A percentile compares a stretch with the other conserved stretches of the same genome.
phyloP scores from a whole-genome alignment of 2,329 filamentous ascomycete genomes.

The Ophiostoma novo-ulmi region DNA sequence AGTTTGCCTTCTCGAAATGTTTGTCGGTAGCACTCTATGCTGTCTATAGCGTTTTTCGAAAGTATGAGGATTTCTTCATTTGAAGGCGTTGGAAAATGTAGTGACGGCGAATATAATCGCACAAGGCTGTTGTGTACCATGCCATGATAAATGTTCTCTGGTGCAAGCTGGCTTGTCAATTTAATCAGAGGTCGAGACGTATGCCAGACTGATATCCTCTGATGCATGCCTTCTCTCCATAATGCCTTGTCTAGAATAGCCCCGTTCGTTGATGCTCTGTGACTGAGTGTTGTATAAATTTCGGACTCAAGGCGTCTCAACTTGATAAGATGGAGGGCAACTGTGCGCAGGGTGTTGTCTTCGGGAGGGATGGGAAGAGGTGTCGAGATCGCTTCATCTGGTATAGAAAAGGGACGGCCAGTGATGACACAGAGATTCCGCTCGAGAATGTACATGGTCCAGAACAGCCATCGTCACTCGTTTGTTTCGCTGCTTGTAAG shows the following conservation, averaged over 20 bases:
- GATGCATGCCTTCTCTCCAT: neutral
- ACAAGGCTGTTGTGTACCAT: slow-evolving; percentile 5
- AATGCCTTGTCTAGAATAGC: neutral
- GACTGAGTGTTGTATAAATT: neutral
- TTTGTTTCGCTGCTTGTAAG: neutral
- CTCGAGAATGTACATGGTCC: slow-evolving; percentile 2
- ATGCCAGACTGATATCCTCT: neutral
- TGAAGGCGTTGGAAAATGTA: slow-evolving; percentile 22
- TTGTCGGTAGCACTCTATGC: neutral
- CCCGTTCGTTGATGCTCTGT: neutral
- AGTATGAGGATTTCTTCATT: neutral
- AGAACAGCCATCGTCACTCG: slow-evolving; percentile 3
- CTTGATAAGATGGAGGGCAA: neutral
- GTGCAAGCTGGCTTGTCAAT: neutral
- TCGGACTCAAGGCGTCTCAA: neutral
- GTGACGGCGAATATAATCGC: neutral
- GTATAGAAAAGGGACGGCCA: neutral
- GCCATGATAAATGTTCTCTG: neutral
- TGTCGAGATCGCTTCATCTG: neutral
- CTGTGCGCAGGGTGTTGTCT: neutral
- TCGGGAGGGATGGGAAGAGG: neutral
- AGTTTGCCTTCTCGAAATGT: slow-evolving; percentile 4
- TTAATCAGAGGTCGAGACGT: neutral
- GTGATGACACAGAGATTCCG: neutral
- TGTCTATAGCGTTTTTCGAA: neutral